phyloP scores from a whole-genome alignment of 1,284 basidiomycete species.

The Erythrobasidium hasegawianum region DNA sequence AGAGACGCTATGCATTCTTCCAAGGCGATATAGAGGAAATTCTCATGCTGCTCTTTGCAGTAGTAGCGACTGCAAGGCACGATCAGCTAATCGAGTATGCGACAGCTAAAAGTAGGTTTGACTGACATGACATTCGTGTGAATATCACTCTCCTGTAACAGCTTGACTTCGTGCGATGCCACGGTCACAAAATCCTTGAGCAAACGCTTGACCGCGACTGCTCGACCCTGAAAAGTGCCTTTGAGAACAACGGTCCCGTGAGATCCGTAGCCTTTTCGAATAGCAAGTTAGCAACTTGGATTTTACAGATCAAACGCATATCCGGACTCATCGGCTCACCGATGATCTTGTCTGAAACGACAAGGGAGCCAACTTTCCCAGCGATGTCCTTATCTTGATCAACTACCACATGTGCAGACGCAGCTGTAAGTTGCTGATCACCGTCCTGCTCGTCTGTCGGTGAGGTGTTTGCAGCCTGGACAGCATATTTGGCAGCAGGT shows the following conservation, averaged over 20 bases:
- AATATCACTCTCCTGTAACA: slow-evolving; percentile 93
- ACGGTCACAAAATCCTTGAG: slow-evolving; percentile 93
- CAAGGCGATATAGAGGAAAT: slow-evolving; percentile 95
- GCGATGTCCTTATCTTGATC: slow-evolving; percentile 5
- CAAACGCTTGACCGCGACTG: slow-evolving; percentile 93
- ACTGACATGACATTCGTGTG: slow-evolving; percentile 85
- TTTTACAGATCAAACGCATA: background rate
- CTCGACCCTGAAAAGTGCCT: slow-evolving; percentile 89
- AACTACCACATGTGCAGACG: background rate
- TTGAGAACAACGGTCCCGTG: slow-evolving; percentile 93
- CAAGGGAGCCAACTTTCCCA: slow-evolving; percentile 39
- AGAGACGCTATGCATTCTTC: slow-evolving; percentile 94
- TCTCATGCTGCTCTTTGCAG: slow-evolving; percentile 76
- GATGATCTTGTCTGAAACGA: slow-evolving; percentile 43
- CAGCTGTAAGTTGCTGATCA: background rate
- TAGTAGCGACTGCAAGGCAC: slow-evolving; percentile 61
- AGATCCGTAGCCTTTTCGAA: slow-evolving; percentile 71
- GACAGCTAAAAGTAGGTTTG: background rate
- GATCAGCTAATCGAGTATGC: background rate
- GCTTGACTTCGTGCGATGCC: slow-evolving; percentile 86
- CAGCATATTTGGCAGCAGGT: background rate
- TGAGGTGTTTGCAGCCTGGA: background rate
- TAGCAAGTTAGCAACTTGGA: too few species aligned
- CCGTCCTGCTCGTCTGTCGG: background rate
- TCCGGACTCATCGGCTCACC: slow-evolving; percentile 42